Evolutionary conservation across 2,329 filamentous ascomycete species (phyloP), one percentile per base, ranked within the genome.

Genomic region (Penicillium sp.): DNA sequence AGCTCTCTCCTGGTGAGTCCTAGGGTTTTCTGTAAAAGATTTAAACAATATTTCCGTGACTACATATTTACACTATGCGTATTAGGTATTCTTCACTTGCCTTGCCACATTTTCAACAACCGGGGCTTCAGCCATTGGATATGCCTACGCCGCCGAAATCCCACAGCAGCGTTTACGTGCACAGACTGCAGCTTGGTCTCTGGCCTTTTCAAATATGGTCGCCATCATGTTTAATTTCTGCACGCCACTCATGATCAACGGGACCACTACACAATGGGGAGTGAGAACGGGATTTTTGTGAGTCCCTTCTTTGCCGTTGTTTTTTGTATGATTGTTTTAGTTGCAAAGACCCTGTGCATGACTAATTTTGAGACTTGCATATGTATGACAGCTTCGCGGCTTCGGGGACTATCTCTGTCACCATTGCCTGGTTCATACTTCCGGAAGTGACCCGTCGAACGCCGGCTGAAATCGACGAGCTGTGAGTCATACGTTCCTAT

Each of bases 391-490:
- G 74, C 40, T 76, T 74, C 58, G 66, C 68, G 0, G 73, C 60
- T 1, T 64, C 68, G 5, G 71, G 69, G 45, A 23, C 69, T 0
- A 18, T 73, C 2, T 65, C 65, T 0, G 60, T 64, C 0, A 46
- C 73, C 5, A 50, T 78, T 3, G 74, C 76, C 0, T 84, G 73
- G 68, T 72, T 77, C 16, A 73, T 73, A 23, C 69, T 83, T 0
- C 81, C 81, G 0, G 81, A 84, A 62, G 81, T 81, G 61, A 78
- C 77, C 61, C 77, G 76, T 2, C 66, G 79, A 28, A 78, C 69
- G 6, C 70, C 77, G 1, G 73, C 68, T 38, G 79, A 82, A 61
- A 78, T 83, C 59, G 79, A 83, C 66, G 62, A 66, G 46, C 61
- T 71, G 68, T 70, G 62, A 64, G 74, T 68, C 24, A 43, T 20